A percentile compares a stretch with the other conserved stretches of the same genome.
These are phyloP conservation scores for Macroventuria anomochaeta DNA, from an alignment of 2,329 filamentous ascomycete species.

Conservation along the genomic window DNA sequence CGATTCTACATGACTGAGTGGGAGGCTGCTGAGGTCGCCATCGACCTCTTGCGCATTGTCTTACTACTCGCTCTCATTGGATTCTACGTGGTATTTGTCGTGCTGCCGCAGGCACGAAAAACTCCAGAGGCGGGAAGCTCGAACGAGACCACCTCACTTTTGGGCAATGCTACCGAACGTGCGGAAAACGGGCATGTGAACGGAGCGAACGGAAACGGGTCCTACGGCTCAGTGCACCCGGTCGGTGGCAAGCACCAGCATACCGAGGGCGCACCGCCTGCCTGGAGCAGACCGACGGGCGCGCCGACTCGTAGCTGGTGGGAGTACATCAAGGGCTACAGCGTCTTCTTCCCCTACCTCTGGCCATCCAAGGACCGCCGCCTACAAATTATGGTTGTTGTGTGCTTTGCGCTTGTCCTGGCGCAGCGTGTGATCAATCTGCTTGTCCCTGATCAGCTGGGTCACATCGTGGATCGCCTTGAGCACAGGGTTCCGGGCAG, in stretches of 20 bases:
- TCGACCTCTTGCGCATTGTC: constrained; percentile 72
- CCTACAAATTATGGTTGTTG: constrained; percentile 77
- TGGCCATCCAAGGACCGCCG: constrained; percentile 84
- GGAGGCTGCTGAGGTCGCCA: constrained; percentile 69
- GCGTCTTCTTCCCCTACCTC: constrained; percentile 92
- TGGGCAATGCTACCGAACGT: constrained; percentile 55
- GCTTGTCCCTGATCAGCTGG: constrained; percentile 81
- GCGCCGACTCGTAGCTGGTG: constrained; percentile 91
- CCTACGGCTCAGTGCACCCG: constrained; percentile 59
- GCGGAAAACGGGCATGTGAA: constrained; percentile 48
- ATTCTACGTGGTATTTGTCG: constrained; percentile 66
- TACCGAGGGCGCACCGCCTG: constrained; percentile 69
- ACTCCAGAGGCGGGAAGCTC: constrained; percentile 33
- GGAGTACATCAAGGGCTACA: constrained; percentile 93
- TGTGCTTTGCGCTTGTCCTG: constrained; percentile 82
- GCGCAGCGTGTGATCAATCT: constrained; percentile 85
- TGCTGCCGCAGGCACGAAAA: constrained; percentile 31
- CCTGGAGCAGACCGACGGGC: constrained; percentile 88
- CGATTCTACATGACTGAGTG: constrained; percentile 59
- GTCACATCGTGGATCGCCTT: constrained; percentile 77
- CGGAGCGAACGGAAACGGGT: constrained; percentile 56
- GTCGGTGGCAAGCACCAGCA: constrained; percentile 53
- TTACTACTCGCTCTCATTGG: constrained; percentile 65
- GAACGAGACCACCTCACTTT: constrained; percentile 69
- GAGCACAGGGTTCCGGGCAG: constrained; percentile 60